These are phyloP conservation scores for Filosporella fistucella DNA, from an alignment of 495 filamentous ascomycete genomes.

Conservation along the genomic window DNA sequence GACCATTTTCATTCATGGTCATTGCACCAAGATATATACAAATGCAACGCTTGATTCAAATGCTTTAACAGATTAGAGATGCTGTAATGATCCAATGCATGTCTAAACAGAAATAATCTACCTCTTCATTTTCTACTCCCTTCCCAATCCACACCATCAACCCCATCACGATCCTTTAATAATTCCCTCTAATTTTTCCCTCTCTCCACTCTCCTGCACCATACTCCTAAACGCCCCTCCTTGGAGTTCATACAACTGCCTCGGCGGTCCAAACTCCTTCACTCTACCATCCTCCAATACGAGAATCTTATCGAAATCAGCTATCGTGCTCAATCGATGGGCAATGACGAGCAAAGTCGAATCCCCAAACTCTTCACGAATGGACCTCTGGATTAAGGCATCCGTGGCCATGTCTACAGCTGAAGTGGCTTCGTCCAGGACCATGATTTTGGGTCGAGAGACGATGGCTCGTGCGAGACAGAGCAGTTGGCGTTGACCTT, in stretches of 20 bases:
- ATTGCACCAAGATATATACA: too few species aligned
- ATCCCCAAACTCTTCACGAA: constrained; percentile 72
- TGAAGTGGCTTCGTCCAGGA: constrained; percentile 86
- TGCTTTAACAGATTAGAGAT: too few species aligned
- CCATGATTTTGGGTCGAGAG: constrained; percentile 73
- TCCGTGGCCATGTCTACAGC: constrained; percentile 89
- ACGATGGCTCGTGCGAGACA: constrained; percentile 87
- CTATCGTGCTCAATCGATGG: constrained; percentile 80
- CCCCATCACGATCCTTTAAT: too few species aligned
- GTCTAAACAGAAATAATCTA: too few species aligned
- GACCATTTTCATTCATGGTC: too few species aligned
- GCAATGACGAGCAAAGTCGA: constrained; percentile 81
- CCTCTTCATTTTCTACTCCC: background rate
- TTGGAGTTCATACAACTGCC: constrained; percentile 56
- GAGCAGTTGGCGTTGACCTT: constrained; percentile 84
- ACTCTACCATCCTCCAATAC: constrained; percentile 73
- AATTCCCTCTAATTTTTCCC: constrained; percentile 52
- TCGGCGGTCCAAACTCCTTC: constrained; percentile 68
- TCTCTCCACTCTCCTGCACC: constrained; percentile 74
- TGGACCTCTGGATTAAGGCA: constrained; percentile 73
- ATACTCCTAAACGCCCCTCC: constrained; percentile 61
- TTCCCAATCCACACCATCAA: constrained; percentile 1
- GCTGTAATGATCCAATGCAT: too few species aligned
- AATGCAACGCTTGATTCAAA: too few species aligned
- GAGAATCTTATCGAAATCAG: constrained; percentile 79